Base-by-base conservation (phyloP, 148 eudicot species). In the Arbutus unedo region DNA sequence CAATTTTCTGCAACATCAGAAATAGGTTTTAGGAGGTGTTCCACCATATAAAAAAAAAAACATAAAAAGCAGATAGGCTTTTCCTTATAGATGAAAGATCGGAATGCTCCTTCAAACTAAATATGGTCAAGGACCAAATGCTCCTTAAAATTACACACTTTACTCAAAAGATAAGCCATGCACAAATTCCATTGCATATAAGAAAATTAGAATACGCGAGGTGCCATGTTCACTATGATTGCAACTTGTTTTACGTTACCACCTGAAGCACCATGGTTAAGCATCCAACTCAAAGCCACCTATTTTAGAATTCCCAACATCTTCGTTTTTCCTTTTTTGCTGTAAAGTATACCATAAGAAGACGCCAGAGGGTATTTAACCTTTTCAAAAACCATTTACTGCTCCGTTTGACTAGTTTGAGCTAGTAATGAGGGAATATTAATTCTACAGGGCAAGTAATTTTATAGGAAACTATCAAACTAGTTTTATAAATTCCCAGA, bases 1-100 rank as follows among this genome's bases (percentile, higher is more conserved):
- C 98, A 88, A 83, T 86, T 92, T 95, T 95, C 97, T 95, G 94
- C 88, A 66, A 54, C 31, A 41, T 51, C 78, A 81, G 4, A 79
- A 18, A 77, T 5, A 56, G 51, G 4, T 60, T 60, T 79, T 48
- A 79, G 62, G 18, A 47, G 50, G 16, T 1, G 15, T 41, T 41
- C 13, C 18, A 79, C 15, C 25, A 21, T 47, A 64, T 79, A 5
- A 41, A 25, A 8, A 6, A 8, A 59, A 5, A 79, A 15, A 57
- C 57, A 56, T 5, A 48, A n/a, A 2, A 78, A 71, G 50, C 53
- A 83, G n/a, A 57, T 0, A 79, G 31, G 74, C 56, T 45, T 4
- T 19, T 43, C n/a, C 16, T 56, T 4, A 57, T 25, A 16, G 50
- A 56, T 21, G 59, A 16, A 45, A 74, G 23, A 19, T 19, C 49